A percentile compares a stretch with the other conserved stretches of the same genome.
These are phyloP conservation scores for Magnusiomyces paraingens DNA, from an alignment of 1,139 yeast genomes.

Conservation along the genomic window DNA sequence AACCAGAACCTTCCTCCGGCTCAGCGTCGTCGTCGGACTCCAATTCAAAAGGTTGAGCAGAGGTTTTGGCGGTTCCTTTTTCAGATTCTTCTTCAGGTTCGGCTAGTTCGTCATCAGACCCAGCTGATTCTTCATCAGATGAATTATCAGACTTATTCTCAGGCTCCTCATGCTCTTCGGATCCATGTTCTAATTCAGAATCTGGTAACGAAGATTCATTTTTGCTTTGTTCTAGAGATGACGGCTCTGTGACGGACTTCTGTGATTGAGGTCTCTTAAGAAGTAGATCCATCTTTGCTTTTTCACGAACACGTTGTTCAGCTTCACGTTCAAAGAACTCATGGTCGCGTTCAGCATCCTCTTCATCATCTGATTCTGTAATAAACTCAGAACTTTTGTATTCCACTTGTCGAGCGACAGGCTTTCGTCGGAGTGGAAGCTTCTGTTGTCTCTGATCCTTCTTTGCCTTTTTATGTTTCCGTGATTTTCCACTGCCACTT, in stretches of 20 bases:
- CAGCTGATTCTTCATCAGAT: too few relatives aligned
- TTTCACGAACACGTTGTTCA: slow-evolving; percentile 29
- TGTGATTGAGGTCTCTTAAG: neutral
- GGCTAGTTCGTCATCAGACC: too few relatives aligned
- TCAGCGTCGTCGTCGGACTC: too few relatives aligned
- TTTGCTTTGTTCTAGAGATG: neutral
- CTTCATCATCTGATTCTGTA: slow-evolving; percentile 60
- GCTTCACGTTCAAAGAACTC: slow-evolving; percentile 56
- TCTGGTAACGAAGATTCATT: slow-evolving; percentile 1
- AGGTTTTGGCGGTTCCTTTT: too few relatives aligned
- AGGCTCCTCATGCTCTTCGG: slow-evolving; percentile 23
- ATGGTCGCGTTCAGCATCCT: slow-evolving; percentile 51
- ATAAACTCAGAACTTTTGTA: slow-evolving; percentile 40
- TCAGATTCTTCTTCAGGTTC: too few relatives aligned
- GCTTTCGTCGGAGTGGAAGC: slow-evolving; percentile 13
- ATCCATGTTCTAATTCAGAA: neutral
- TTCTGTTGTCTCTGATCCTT: slow-evolving; percentile 4
- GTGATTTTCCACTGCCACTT: neutral
- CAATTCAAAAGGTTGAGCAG: too few relatives aligned
- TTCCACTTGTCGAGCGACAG: slow-evolving; percentile 12
- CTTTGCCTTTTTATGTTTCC: slow-evolving; percentile 7
- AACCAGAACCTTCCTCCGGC: too few relatives aligned
- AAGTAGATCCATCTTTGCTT: neutral
- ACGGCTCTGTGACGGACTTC: too few relatives aligned
- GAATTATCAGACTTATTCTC: neutral